phyloP scores from a whole-genome alignment of 2,329 filamentous ascomycete genomes.

The Aspergillus proliferans region DNA sequence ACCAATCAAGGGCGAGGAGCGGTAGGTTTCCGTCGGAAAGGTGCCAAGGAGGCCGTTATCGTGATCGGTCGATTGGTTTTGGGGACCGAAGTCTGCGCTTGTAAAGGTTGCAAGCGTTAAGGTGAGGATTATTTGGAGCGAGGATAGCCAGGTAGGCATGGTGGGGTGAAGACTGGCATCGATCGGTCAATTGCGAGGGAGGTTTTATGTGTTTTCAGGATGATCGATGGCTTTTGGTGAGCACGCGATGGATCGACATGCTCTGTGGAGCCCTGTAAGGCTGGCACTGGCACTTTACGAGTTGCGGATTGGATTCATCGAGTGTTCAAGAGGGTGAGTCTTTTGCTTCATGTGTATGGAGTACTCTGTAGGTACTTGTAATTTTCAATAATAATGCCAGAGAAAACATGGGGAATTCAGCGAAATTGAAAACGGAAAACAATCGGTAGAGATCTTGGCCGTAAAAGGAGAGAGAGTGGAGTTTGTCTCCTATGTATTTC shows the following conservation, averaged over 20 bases:
- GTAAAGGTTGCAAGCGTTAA: neutral
- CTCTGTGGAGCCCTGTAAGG: no score
- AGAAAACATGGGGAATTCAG: neutral
- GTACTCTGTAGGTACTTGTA: no score
- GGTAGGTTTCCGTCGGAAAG: conserved; percentile 22
- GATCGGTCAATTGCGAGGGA: neutral
- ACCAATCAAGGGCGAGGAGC: conserved; percentile 16
- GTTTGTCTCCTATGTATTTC: neutral
- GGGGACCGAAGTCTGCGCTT: conserved; percentile 11
- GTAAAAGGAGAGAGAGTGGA: neutral
- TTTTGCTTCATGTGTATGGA: no score
- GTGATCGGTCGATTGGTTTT: conserved; percentile 11
- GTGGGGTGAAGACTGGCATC: neutral
- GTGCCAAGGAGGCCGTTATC: conserved; percentile 15
- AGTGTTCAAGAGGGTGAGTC: no score
- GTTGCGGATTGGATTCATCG: no score
- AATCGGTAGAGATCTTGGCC: neutral
- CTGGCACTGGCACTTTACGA: no score
- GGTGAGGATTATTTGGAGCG: neutral
- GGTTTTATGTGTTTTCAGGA: no score
- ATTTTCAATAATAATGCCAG: no score
- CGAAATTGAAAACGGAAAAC: neutral
- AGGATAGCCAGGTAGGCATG: neutral
- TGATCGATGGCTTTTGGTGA: neutral
- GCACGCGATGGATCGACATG: neutral